Conservation (phyloP, 2,329 filamentous ascomycete species). For the Pseudodiploospora longispora region DNA sequence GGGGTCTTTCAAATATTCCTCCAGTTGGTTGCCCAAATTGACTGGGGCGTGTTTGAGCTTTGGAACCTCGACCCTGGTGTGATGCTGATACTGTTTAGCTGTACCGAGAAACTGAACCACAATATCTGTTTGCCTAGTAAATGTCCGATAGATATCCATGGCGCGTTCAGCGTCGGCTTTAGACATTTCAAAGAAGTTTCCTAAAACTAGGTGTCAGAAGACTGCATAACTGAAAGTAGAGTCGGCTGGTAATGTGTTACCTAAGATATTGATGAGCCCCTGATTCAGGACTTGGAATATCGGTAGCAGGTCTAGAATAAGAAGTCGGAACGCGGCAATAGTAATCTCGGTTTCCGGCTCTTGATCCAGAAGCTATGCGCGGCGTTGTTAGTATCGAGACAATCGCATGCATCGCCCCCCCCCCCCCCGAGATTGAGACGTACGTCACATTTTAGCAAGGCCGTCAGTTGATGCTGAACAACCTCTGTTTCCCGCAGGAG, state of each 20-base stretch:
- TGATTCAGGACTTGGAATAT: conserved; percentile 95
- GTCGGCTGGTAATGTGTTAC: conserved; percentile 35
- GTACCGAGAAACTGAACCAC: conserved; percentile 85
- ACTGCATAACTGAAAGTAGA: conserved; percentile 16
- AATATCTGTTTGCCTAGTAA: conserved; percentile 83
- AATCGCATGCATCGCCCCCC: too few relatives aligned
- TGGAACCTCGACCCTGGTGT: conserved; percentile 87
- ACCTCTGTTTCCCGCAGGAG: conserved; percentile 83
- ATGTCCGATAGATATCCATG: conserved; percentile 84
- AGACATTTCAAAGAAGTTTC: conserved; percentile 98
- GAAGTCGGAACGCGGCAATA: conserved; percentile 81
- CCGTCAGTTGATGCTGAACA: conserved; percentile 80
- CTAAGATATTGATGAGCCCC: conserved; percentile 91
- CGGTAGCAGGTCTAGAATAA: conserved; percentile 82
- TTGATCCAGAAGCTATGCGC: conserved; percentile 63
- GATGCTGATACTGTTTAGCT: conserved; percentile 83
- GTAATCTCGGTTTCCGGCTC: conserved; percentile 97
- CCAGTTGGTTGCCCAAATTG: conserved; percentile 77
- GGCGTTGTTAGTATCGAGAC: background rate
- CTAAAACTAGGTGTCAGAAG: conserved; percentile 32
- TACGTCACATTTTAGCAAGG: conserved; percentile 84
- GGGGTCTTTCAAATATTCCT: conserved; percentile 89
- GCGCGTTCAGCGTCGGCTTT: conserved; percentile 87
- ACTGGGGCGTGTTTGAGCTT: conserved; percentile 96
- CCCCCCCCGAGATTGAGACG: conserved; percentile 23